Conservation (phyloP, 1,139 yeast genomes). For the Taphrina wiesneri region DNA sequence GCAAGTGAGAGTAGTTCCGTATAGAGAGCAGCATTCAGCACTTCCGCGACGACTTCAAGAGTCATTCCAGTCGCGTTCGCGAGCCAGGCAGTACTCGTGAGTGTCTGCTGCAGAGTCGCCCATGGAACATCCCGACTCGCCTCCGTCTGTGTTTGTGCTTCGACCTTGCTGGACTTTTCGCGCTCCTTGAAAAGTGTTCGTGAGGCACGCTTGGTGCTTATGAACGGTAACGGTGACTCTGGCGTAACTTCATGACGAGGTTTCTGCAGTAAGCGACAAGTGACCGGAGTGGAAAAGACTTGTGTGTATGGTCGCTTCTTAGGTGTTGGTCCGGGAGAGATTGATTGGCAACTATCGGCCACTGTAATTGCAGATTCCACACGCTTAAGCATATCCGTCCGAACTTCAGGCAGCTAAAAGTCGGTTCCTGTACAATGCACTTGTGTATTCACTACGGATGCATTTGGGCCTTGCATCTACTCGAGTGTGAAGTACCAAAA, state of each 20-base stretch:
- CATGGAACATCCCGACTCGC: background rate
- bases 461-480: too few species aligned
- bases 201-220: background rate
- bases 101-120: background rate
- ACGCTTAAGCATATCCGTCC: background rate
- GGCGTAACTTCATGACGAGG: background rate
- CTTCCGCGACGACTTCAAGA: background rate
- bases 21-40: background rate
- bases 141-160: conserved; percentile 5
- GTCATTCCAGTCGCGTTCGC: background rate
- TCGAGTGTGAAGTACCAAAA: background rate
- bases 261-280: background rate
- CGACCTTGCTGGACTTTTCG: background rate
- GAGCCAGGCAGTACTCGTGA: background rate
- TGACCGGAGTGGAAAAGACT: conserved; percentile 17
- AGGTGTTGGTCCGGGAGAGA: conserved; percentile 2
- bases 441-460: background rate
- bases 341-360: conserved; percentile 14
- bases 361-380: conserved; percentile 4
- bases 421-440: background rate
- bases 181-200: background rate
- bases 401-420: background rate
- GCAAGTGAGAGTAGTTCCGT: background rate
- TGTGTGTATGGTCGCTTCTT: conserved; percentile 9
- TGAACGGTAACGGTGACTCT: background rate